A percentile compares a stretch with the other conserved stretches of the same genome.
phyloP scores from a whole-genome alignment of 2,329 filamentous ascomycete species.

The Cytospora mali region DNA sequence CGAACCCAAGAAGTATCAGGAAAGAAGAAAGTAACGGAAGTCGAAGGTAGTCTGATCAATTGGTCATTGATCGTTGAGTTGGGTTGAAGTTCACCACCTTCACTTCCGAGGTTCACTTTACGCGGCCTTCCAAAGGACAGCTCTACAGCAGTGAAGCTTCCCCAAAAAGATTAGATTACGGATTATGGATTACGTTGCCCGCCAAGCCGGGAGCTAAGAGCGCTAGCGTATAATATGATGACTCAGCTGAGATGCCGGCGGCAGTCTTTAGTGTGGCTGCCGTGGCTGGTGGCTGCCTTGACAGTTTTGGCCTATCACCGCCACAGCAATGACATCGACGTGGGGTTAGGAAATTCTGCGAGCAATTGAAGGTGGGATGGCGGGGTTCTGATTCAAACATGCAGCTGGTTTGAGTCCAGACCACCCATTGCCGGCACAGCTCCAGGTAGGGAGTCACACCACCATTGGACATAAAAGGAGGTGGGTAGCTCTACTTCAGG shows the following conservation, averaged over 20 bases:
- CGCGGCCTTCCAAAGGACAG: conserved; percentile 23
- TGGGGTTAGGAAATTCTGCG: background rate
- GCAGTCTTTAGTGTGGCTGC: background rate
- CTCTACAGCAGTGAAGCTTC: conserved; percentile 22
- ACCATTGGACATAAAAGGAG: conserved; percentile 11
- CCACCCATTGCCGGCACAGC: background rate
- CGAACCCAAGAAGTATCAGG: conserved; percentile 26
- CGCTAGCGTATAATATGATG: background rate
- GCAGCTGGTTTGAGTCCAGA: no score
- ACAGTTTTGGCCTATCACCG: background rate
- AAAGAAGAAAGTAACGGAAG: conserved; percentile 7
- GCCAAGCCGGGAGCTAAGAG: conserved; percentile 28
- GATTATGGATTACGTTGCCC: conserved; percentile 9
- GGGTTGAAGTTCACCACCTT: conserved; percentile 12
- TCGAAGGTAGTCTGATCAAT: conserved; percentile 24
- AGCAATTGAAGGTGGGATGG: background rate
- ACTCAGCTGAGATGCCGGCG: background rate
- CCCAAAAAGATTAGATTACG: conserved; percentile 24
- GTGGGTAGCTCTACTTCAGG: background rate
- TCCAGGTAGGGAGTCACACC: no score
- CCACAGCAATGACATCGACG: background rate
- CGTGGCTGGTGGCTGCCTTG: background rate
- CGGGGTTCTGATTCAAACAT: background rate
- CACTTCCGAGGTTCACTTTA: background rate
- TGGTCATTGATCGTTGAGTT: conserved; percentile 30